These are phyloP conservation scores for Stylosanthes scabra DNA, from an alignment of 331 rosid genomes.

Conservation along the genomic window DNA sequence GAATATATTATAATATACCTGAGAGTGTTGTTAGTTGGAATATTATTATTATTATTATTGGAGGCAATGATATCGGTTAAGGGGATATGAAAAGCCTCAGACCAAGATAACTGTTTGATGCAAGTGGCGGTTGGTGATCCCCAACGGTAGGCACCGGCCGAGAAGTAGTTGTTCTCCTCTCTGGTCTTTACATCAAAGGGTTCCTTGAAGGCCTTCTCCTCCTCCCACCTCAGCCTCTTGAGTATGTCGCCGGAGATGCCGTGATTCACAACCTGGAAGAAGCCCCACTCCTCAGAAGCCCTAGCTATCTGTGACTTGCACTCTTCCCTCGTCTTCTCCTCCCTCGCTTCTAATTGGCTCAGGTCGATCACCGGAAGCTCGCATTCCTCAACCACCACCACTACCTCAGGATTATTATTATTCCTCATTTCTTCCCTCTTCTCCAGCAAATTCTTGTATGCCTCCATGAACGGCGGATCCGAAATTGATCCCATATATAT, in stretches of 20 bases:
- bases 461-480: conserved; percentile 89
- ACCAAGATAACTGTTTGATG: conserved; percentile 78
- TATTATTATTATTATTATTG: no score
- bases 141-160: conserved; percentile 95
- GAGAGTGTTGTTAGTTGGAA: conserved; percentile 47
- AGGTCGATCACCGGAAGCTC: conserved; percentile 88
- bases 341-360: conserved; percentile 39
- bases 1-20: no score
- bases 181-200: conserved; percentile 66
- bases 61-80: conserved; percentile 54
- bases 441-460: conserved; percentile 65
- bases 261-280: conserved; percentile 88
- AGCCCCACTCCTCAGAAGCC: conserved; percentile 94
- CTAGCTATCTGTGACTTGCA: conserved; percentile 74
- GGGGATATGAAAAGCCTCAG: conserved; percentile 94
- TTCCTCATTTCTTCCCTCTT: not conserved
- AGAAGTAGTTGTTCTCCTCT: conserved; percentile 55
- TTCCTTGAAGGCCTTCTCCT: conserved; percentile 69
- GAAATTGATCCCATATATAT: conserved; percentile 58
- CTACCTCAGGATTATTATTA: not conserved
- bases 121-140: conserved; percentile 84
- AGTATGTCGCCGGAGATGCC: conserved; percentile 72
- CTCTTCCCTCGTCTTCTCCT: conserved; percentile 41
- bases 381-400: conserved; percentile 56
- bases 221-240: conserved; percentile 59